A percentile compares a stretch with the other conserved stretches of the same genome.
Evolutionary conservation across 2,329 filamentous ascomycete genomes (phyloP).

Genomic region (Aspergillus ochraceoroseus): DNA sequence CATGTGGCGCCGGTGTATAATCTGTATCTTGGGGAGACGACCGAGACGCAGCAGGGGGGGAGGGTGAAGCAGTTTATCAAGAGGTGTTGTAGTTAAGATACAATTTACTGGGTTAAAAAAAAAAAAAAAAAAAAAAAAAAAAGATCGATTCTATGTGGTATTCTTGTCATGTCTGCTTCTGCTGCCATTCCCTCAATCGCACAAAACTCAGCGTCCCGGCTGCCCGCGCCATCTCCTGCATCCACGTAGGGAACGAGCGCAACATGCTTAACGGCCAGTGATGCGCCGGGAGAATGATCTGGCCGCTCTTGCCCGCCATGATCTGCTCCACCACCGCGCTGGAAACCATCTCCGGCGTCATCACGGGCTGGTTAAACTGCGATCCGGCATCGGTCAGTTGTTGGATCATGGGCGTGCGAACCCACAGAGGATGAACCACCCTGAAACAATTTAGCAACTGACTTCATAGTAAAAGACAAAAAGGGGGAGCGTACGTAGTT

Average conservation of each 20-base stretch:
- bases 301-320: conserved; percentile 46
- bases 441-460: conserved; percentile 14
- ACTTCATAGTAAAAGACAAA: background rate
- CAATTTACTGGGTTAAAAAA: background rate
- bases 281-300: conserved; percentile 46
- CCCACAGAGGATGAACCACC: conserved; percentile 41
- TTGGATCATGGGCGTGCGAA: conserved; percentile 47
- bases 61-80: conserved; percentile 36
- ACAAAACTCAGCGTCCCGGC: conserved; percentile 25
- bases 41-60: conserved; percentile 40
- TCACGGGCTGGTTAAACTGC: conserved; percentile 32
- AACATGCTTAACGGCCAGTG: conserved; percentile 26
- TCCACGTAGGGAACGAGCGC: conserved; percentile 42
- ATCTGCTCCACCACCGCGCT: conserved; percentile 50
- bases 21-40: conserved; percentile 32
- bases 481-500: conserved; percentile 29
- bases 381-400: conserved; percentile 32
- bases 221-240: conserved; percentile 42
- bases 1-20: conserved; percentile 44
- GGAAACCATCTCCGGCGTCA: conserved; percentile 42
- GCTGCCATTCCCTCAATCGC: conserved; percentile 20
- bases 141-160: background rate
- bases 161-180: no score
- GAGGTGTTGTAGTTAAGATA: conserved; percentile 23
- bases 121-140: background rate